phyloP scores from a whole-genome alignment of 495 filamentous ascomycete genomes.

The Rusavskia elegans region DNA sequence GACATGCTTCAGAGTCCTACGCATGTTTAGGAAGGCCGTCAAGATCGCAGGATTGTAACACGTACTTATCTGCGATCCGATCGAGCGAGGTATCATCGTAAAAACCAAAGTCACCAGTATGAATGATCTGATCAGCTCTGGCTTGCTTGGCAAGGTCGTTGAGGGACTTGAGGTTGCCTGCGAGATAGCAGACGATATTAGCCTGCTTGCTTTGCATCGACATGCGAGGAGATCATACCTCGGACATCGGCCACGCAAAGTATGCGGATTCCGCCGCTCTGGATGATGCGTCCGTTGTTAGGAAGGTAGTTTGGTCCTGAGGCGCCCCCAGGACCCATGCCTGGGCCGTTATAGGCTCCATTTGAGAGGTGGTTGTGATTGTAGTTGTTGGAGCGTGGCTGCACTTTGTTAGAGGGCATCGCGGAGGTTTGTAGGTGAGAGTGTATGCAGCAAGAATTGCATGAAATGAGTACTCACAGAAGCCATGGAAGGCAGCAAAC shows the following conservation, averaged over 20 bases:
- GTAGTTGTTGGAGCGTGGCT: slow-evolving; percentile 13
- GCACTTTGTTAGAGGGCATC: not conserved
- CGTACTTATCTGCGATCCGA: slow-evolving; percentile 97
- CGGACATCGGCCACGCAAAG: slow-evolving; percentile 95
- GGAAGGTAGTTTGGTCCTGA: slow-evolving; percentile 31
- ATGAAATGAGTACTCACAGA: slow-evolving; percentile 8
- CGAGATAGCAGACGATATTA: slow-evolving; percentile 7
- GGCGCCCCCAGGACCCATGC: slow-evolving; percentile 23
- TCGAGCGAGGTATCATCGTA: slow-evolving; percentile 94
- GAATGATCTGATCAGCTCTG: slow-evolving; percentile 87
- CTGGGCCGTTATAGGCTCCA: slow-evolving; percentile 9
- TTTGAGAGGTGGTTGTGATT: slow-evolving; percentile 14
- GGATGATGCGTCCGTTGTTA: slow-evolving; percentile 61
- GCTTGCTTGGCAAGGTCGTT: slow-evolving; percentile 93
- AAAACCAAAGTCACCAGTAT: slow-evolving; percentile 98
- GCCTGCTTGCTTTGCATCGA: not conserved
- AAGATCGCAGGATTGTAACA: slow-evolving; percentile 7
- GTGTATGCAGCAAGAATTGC: not conserved
- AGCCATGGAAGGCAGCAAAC: slow-evolving; percentile 7
- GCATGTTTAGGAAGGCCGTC: slow-evolving; percentile 3
- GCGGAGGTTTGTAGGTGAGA: not conserved
- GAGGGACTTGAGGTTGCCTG: slow-evolving; percentile 86
- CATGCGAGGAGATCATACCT: slow-evolving; percentile 38
- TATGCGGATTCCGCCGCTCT: slow-evolving; percentile 69
- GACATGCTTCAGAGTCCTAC: slow-evolving; percentile 91